A percentile compares a stretch with the other conserved stretches of the same genome.
These are phyloP conservation scores for Colletotrichum trifolii DNA, from an alignment of 2,329 filamentous ascomycete species.

Conservation along the genomic window DNA sequence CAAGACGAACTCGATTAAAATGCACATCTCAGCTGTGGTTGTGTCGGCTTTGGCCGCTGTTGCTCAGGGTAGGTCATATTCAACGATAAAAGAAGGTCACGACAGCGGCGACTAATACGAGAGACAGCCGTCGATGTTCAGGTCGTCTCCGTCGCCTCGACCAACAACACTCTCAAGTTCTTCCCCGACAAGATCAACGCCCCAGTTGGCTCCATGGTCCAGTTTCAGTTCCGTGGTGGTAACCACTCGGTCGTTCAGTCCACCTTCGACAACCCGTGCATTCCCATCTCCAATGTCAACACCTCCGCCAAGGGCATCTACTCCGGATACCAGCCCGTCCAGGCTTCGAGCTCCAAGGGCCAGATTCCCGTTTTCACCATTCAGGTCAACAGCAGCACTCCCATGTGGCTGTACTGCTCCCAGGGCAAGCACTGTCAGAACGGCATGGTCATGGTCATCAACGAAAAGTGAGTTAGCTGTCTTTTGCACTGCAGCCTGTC, in stretches of 20 bases:
- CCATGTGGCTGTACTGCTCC: constrained; percentile 84
- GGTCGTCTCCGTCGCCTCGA: constrained; percentile 71
- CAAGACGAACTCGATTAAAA: constrained; percentile 51
- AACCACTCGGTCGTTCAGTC: constrained; percentile 88
- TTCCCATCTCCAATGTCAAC: constrained; percentile 66
- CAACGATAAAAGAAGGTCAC: background rate
- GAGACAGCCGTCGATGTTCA: constrained; percentile 59
- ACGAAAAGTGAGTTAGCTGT: constrained; percentile 69
- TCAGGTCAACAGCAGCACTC: constrained; percentile 73
- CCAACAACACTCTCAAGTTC: constrained; percentile 69
- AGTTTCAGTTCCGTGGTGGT: constrained; percentile 73
- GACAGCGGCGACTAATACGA: constrained; percentile 25
- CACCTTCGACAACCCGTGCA: constrained; percentile 77
- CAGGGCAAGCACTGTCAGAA: constrained; percentile 79
- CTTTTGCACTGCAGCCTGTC: background rate
- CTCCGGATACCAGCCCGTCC: constrained; percentile 75
- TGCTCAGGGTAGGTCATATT: constrained; percentile 54
- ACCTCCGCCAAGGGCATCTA: constrained; percentile 69
- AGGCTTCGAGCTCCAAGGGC: constrained; percentile 59
- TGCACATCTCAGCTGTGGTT: constrained; percentile 62
- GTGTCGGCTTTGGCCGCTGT: constrained; percentile 60
- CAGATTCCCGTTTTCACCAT: constrained; percentile 77
- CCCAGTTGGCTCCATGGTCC: constrained; percentile 70
- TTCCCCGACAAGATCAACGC: constrained; percentile 74
- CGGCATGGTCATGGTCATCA: constrained; percentile 82